phyloP scores from a whole-genome alignment of 805 yeast species.

The Suhomyces prunicola region DNA sequence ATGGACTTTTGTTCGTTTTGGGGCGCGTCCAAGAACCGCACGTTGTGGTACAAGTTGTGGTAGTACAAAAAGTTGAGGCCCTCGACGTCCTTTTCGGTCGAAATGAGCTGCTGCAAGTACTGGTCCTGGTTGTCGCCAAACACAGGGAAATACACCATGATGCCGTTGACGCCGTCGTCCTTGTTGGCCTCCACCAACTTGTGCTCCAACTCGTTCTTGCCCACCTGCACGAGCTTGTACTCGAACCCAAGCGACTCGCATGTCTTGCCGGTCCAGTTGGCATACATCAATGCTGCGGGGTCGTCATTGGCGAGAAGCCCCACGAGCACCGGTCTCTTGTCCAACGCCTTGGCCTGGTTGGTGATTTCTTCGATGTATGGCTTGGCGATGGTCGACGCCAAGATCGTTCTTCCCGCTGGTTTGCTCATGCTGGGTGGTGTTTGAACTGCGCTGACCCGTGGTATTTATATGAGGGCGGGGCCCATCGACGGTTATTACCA shows the following conservation, averaged over 20 bases:
- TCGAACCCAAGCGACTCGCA: slow-evolving; percentile 81
- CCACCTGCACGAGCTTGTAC: slow-evolving; percentile 71
- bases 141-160: slow-evolving; percentile 96
- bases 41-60: slow-evolving; percentile 92
- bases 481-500: background rate
- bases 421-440: slow-evolving; percentile 12
- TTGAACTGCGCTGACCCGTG: background rate
- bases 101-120: slow-evolving; percentile 88
- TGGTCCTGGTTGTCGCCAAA: slow-evolving; percentile 94
- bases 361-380: slow-evolving; percentile 71
- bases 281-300: slow-evolving; percentile 94
- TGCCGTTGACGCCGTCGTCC: slow-evolving; percentile 77
- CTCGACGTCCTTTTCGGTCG: slow-evolving; percentile 93
- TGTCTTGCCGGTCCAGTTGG: slow-evolving; percentile 93
- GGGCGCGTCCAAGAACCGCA: slow-evolving; percentile 76
- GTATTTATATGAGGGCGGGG: background rate
- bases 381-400: slow-evolving; percentile 87
- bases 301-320: slow-evolving; percentile 91
- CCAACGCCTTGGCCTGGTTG: slow-evolving; percentile 50
- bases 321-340: slow-evolving; percentile 69
- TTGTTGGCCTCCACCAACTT: slow-evolving; percentile 77
- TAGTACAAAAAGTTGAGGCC: slow-evolving; percentile 89
- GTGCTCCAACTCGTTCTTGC: slow-evolving; percentile 82
- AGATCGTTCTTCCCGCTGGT: slow-evolving; percentile 72
- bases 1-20: slow-evolving; percentile 70